These are phyloP conservation scores for Fusarium pininemorale DNA, from an alignment of 2,329 filamentous ascomycete genomes.

Conservation along the genomic window DNA sequence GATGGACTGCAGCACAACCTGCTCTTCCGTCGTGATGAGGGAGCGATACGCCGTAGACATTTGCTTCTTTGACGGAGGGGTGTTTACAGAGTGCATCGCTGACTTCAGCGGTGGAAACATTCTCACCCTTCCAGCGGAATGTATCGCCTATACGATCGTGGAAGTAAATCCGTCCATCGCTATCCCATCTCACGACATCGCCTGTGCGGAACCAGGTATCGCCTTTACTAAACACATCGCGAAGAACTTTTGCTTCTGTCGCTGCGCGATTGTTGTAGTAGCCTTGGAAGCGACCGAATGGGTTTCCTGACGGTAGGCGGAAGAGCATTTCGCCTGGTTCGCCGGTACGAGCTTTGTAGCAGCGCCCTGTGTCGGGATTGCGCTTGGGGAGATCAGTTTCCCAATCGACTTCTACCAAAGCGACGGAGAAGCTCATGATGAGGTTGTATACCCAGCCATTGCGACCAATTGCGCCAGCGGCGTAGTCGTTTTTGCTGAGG, in stretches of 20 bases:
- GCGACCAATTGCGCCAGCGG: slow-evolving; percentile 81
- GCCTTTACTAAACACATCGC: slow-evolving; percentile 76
- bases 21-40: slow-evolving; percentile 86
- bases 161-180: slow-evolving; percentile 79
- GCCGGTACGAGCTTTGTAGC: slow-evolving; percentile 64
- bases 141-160: slow-evolving; percentile 83
- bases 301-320: slow-evolving; percentile 71
- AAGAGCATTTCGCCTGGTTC: slow-evolving; percentile 81
- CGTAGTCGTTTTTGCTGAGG: slow-evolving; percentile 74
- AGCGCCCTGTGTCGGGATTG: slow-evolving; percentile 75
- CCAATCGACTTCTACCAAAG: slow-evolving; percentile 76
- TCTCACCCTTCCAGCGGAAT: slow-evolving; percentile 84
- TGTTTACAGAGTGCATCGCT: slow-evolving; percentile 77
- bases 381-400: slow-evolving; percentile 74
- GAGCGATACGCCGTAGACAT: slow-evolving; percentile 84
- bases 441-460: slow-evolving; percentile 69
- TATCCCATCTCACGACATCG: slow-evolving; percentile 79
- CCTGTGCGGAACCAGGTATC: slow-evolving; percentile 87
- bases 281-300: slow-evolving; percentile 76
- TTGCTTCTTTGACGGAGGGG: slow-evolving; percentile 75
- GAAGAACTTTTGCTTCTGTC: slow-evolving; percentile 76
- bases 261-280: slow-evolving; percentile 81
- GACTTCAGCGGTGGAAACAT: slow-evolving; percentile 84
- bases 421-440: slow-evolving; percentile 60
- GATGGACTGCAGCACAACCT: slow-evolving; percentile 77